phyloP scores from a whole-genome alignment of 2,329 filamentous ascomycete species.

The Ascochyta rabiei region DNA sequence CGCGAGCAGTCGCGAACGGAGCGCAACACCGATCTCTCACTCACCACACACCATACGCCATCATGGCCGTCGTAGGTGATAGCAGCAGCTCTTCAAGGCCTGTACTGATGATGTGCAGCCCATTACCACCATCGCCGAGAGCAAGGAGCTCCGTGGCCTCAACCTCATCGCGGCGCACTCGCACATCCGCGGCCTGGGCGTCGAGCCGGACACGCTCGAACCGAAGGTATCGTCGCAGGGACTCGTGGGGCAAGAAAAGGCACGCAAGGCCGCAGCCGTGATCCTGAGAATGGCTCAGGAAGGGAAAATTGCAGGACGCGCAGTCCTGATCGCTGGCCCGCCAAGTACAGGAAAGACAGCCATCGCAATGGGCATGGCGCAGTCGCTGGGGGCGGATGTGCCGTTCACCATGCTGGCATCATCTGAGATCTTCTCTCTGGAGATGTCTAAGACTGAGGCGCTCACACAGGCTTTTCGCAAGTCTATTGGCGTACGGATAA shows the following conservation, averaged over 20 bases:
- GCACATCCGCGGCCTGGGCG: constrained; percentile 93
- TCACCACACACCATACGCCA: constrained; percentile 13
- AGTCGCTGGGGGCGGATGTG: constrained; percentile 90
- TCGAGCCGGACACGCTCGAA: constrained; percentile 89
- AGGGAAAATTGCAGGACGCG: constrained; percentile 95
- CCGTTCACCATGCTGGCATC: constrained; percentile 96
- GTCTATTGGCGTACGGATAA: constrained; percentile 96
- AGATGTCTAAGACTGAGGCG: constrained; percentile 99
- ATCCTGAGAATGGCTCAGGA: constrained; percentile 99
- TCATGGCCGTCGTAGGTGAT: constrained; percentile 43
- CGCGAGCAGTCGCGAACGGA: constrained; percentile 11
- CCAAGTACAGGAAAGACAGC: constrained; percentile 98
- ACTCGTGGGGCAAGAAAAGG: constrained; percentile 94
- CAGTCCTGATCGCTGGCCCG: constrained; percentile 91
- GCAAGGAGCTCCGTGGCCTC: constrained; percentile 92
- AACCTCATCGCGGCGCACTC: constrained; percentile 99
- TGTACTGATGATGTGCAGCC: constrained; percentile 34
- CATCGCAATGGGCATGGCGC: constrained; percentile 98
- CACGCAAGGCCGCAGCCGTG: constrained; percentile 92
- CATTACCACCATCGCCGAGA: constrained; percentile 88
- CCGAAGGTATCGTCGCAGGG: constrained; percentile 86
- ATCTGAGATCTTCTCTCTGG: constrained; percentile 96
- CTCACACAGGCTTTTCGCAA: constrained; percentile 99
- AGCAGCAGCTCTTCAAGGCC: background rate
- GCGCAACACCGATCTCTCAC: constrained; percentile 6